phyloP scores from a whole-genome alignment of 2,329 filamentous ascomycete species.

The Hyphodiscus sp. region DNA sequence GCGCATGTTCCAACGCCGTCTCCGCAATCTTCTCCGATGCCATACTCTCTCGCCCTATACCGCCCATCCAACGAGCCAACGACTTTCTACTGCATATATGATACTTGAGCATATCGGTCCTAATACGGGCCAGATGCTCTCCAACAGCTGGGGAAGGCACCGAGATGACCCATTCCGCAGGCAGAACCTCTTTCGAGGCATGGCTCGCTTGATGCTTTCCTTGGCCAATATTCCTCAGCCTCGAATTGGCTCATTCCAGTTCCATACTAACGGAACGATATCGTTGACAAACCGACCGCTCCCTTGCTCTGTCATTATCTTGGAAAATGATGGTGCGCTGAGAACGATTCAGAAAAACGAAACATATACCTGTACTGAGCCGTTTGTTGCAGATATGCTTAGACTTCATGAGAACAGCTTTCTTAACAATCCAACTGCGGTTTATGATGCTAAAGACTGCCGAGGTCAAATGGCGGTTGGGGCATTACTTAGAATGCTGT shows the following conservation, averaged over 20 bases:
- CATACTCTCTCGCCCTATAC: slow-evolving; percentile 12
- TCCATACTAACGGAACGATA: slow-evolving; percentile 29
- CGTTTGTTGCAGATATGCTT: slow-evolving; percentile 12
- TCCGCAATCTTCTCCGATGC: slow-evolving; percentile 14
- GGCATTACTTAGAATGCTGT: slow-evolving; percentile 22
- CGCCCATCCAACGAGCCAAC: slow-evolving; percentile 1
- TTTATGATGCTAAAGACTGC: slow-evolving; percentile 21
- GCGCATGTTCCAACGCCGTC: slow-evolving; percentile 10
- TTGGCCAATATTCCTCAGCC: slow-evolving; percentile 24
- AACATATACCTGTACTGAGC: slow-evolving; percentile 26
- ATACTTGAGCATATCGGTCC: slow-evolving; percentile 15
- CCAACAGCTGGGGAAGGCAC: slow-evolving; percentile 18
- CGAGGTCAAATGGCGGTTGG: slow-evolving; percentile 25
- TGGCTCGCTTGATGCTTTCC: slow-evolving; percentile 23
- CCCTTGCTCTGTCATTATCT: slow-evolving; percentile 23
- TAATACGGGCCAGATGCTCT: slow-evolving; percentile 27
- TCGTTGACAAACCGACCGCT: slow-evolving; percentile 32
- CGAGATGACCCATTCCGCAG: slow-evolving; percentile 16
- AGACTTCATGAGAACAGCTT: slow-evolving; percentile 26
- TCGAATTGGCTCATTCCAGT: slow-evolving; percentile 22
- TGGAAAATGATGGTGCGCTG: slow-evolving; percentile 31
- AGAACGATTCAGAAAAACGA: slow-evolving; percentile 27
- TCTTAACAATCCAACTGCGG: slow-evolving; percentile 22
- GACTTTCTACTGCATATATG: slow-evolving; percentile 16
- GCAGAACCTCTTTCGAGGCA: slow-evolving; percentile 28